A percentile compares a stretch with the other conserved stretches of the same genome.
Evolutionary conservation across 2,329 filamentous ascomycete genomes (phyloP).

Genomic region (Apiospora phragmitis): DNA sequence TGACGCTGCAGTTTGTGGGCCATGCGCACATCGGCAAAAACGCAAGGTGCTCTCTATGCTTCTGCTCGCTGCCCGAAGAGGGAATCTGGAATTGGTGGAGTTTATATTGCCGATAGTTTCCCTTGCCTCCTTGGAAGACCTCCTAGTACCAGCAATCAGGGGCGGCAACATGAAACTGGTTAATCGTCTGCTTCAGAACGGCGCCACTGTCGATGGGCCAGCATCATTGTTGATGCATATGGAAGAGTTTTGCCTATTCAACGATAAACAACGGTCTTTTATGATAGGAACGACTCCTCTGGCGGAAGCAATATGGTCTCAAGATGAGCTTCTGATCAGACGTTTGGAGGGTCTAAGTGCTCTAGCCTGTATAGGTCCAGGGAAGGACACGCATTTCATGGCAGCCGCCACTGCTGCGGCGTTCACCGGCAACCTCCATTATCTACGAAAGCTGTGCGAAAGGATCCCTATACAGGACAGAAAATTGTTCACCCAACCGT

Average conservation of each 20-base stretch:
- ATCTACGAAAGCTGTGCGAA: background rate
- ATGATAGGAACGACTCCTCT: background rate
- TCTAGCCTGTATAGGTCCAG: background rate
- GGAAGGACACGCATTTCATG: background rate
- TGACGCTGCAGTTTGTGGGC: background rate
- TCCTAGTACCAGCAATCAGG: background rate
- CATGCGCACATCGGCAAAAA: background rate
- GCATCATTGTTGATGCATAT: background rate
- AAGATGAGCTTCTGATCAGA: background rate
- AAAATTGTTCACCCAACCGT: fast-evolving
- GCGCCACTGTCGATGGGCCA: background rate
- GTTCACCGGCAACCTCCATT: background rate
- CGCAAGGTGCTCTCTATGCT: background rate
- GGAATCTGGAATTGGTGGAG: background rate
- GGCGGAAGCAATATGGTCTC: background rate
- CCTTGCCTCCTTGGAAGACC: background rate
- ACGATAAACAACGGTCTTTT: background rate
- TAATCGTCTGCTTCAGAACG: background rate
- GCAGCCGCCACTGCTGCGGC: background rate
- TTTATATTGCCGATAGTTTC: background rate
- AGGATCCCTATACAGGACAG: background rate
- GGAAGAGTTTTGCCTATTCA: too few relatives aligned
- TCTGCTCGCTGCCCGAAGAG: background rate
- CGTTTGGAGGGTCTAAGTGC: background rate
- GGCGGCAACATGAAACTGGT: background rate